Conservation (phyloP, 805 yeast species). For the Wickerhamiella alocasiicola region DNA sequence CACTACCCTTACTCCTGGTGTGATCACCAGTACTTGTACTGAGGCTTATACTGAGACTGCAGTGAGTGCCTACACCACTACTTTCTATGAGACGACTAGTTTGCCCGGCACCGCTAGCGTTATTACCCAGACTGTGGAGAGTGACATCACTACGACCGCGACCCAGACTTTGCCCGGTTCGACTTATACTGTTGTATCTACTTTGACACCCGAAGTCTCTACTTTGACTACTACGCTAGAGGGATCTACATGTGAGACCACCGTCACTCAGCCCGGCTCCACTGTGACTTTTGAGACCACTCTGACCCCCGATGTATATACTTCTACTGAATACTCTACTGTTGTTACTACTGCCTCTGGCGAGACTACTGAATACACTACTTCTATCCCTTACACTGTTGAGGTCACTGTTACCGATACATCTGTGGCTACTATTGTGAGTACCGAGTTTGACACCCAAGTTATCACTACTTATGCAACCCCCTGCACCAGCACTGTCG, state of each 20-base stretch:
- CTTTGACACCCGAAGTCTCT: slow-evolving; percentile 1
- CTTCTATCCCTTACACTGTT: neutral
- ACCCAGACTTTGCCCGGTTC: neutral
- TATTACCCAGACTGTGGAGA: neutral
- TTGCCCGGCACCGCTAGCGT: too few relatives aligned
- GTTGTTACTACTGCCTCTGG: slow-evolving; percentile 7
- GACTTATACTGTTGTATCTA: slow-evolving; percentile 1
- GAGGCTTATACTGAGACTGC: neutral
- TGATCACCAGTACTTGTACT: slow-evolving; percentile 4
- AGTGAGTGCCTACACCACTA: slow-evolving; percentile 2
- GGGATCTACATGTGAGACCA: slow-evolving; percentile 1
- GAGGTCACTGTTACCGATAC: slow-evolving; percentile 6
- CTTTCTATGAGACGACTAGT: neutral
- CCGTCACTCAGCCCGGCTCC: slow-evolving; percentile 3
- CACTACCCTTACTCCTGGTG: slow-evolving; percentile 9
- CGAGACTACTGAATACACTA: too few relatives aligned
- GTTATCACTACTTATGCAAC: neutral
- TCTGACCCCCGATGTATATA: slow-evolving; percentile 1
- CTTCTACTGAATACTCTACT: neutral
- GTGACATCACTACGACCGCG: slow-evolving; percentile 4
- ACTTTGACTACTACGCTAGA: neutral
- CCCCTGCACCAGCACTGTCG: slow-evolving; percentile 1
- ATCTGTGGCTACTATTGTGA: neutral
- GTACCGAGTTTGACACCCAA: neutral
- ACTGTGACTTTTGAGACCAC: slow-evolving; percentile 6